A percentile compares a stretch with the other conserved stretches of the same genome.
Conservation (phyloP, 345 rosid species). For the Heritiera littoralis region DNA sequence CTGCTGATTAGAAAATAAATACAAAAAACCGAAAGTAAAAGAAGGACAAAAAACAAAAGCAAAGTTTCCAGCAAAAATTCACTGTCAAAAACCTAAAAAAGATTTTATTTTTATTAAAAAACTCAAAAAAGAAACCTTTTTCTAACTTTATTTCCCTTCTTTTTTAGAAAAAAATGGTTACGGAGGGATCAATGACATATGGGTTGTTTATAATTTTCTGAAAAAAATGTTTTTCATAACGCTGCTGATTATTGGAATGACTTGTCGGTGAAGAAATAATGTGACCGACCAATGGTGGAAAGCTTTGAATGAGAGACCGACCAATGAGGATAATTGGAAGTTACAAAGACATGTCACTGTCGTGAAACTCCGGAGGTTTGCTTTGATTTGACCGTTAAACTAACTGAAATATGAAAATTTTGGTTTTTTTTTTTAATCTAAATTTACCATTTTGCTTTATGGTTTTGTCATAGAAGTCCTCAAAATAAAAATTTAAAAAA, state of each 20-base stretch:
- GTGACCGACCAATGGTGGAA: background rate
- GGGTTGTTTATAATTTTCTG: background rate
- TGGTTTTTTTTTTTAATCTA: background rate
- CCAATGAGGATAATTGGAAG: slow-evolving; percentile 11
- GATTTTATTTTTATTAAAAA: background rate
- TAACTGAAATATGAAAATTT: background rate
- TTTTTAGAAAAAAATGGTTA: background rate
- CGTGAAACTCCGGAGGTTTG: background rate
- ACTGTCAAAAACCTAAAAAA: slow-evolving; percentile 16
- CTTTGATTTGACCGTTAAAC: slow-evolving; percentile 14
- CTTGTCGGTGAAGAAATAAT: background rate
- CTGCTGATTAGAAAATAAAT: slow-evolving; percentile 37
- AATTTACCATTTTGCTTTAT: background rate
- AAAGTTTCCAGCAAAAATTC: slow-evolving; percentile 15
- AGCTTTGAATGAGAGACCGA: background rate
- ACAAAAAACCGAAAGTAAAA: slow-evolving; percentile 43
- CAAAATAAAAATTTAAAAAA: background rate
- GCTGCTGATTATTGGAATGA: background rate
- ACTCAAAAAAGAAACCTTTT: background rate
- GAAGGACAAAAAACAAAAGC: slow-evolving; percentile 9
- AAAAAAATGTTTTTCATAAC: background rate
- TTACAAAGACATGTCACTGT: slow-evolving; percentile 11
- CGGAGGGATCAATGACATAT: slow-evolving; percentile 1
- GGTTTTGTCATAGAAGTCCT: background rate
- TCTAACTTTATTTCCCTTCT: background rate